Percentiles rank a stretch among this genome's conserved stretches.
phyloP scores from a whole-genome alignment of 2,329 filamentous ascomycete genomes.

The Ophiostoma himal-ulmi region DNA sequence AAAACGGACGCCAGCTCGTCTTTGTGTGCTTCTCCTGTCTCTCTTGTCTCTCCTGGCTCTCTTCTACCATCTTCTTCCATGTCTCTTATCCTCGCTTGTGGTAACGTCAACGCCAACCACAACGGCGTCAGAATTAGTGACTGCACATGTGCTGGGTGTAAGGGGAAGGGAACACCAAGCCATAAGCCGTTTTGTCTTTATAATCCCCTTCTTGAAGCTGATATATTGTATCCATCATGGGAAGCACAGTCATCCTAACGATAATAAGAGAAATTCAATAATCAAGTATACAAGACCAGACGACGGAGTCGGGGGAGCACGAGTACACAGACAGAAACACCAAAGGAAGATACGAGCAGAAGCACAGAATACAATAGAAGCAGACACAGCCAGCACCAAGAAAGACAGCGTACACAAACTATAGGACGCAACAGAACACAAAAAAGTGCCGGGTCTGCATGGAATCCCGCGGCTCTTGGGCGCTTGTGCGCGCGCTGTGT shows the following conservation, averaged over 20 bases:
- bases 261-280: background rate
- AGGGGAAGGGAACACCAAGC: slow-evolving; percentile 1
- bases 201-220: background rate
- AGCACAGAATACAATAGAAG: background rate
- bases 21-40: background rate
- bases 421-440: background rate
- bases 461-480: background rate
- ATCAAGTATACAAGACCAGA: background rate
- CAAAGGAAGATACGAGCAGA: background rate
- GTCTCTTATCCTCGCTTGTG: background rate
- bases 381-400: background rate
- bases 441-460: slow-evolving; percentile 3
- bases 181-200: background rate
- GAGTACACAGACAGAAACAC: slow-evolving; percentile 5
- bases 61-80: background rate
- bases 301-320: slow-evolving; percentile 5
- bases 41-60: background rate
- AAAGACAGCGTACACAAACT: background rate
- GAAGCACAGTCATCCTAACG: background rate
- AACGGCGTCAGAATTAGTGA: background rate
- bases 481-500: background rate
- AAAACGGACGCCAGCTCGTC: background rate
- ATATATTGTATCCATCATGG: background rate
- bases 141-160: background rate
- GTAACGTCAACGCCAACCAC: background rate